Base-by-base conservation (phyloP, 495 filamentous ascomycete species). In the Penicillium pulvis region DNA sequence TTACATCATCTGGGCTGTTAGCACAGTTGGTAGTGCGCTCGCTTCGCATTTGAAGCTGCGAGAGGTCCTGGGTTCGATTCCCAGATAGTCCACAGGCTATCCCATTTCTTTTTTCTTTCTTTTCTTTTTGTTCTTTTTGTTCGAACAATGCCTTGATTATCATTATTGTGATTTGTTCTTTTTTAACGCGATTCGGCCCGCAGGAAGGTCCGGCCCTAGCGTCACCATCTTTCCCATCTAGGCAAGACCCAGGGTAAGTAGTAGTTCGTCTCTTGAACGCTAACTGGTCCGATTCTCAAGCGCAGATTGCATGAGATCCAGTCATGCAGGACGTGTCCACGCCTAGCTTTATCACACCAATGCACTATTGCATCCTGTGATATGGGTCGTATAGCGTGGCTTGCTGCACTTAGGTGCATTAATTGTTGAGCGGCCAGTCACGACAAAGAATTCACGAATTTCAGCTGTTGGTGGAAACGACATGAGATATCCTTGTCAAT, bases 41-140 rank as follows among this genome's bases (percentile, higher is more conserved):
- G 55, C 51, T 67, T 67, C 61, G 64, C 64, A 64, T 64, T 9
- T 44, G 17, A 19, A 10, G n/a, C n/a, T 47, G 48, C 53, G 65
- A 31, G 53, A 67, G 62, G 58, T 64, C 65, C 52, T 43, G 65
- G 65, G 62, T 64, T 67, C 62, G 53, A 67, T 67, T 67, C 62
- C 61, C 65, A 36, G 33, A 36, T 36, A 14, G 33, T 14, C 33
- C 33, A 36, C 12, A 36, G 9, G 33, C 33, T 36, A 36, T 52
- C 6, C 7, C 11, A 52, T 17, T 17, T 9, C 19, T 44, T 44
- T 44, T 44, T 28, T 28, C 11, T 47, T 28, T 47, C 19, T 20
- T 36, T 36, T 14, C 10, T 36, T 36, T 36, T 35, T 12, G 2
- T 12, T 3, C 6, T 10, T 35, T 9, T 36, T 36, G 33, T 23